Conservation (phyloP, 1,139 yeast species). For the Protomyces lactucae-debilis region DNA sequence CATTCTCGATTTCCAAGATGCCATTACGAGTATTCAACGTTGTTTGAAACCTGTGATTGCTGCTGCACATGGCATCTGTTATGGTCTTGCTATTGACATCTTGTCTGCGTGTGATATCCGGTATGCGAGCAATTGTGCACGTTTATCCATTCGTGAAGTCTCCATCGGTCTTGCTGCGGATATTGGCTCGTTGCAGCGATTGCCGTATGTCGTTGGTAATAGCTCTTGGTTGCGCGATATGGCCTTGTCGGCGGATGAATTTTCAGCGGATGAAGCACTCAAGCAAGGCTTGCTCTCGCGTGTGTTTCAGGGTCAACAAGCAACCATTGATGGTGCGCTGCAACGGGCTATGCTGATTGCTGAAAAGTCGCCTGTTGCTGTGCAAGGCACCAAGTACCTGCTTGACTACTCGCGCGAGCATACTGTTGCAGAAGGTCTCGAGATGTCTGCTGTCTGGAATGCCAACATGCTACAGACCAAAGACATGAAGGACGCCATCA, state of each 20-base stretch:
- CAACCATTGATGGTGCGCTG: conserved; percentile 50
- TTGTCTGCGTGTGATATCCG: conserved; percentile 57
- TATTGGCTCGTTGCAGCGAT: conserved; percentile 65
- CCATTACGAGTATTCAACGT: conserved; percentile 11
- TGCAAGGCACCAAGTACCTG: conserved; percentile 59
- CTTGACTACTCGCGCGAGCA: conserved; percentile 52
- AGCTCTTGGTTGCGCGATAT: conserved; percentile 57
- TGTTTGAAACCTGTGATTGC: conserved; percentile 42
- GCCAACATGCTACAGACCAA: conserved; percentile 26
- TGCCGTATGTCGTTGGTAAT: conserved; percentile 55
- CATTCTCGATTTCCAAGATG: conserved; percentile 26
- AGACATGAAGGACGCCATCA: conserved; percentile 20
- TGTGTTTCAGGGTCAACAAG: conserved; percentile 47
- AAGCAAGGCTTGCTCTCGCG: conserved; percentile 53
- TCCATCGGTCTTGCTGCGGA: conserved; percentile 75
- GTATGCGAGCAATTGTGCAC: conserved; percentile 51
- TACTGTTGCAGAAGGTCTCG: conserved; percentile 43
- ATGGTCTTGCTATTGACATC: conserved; percentile 68
- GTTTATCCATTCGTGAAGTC: conserved; percentile 63
- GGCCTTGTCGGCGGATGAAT: conserved; percentile 59
- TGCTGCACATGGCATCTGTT: conserved; percentile 47
- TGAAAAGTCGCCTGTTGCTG: conserved; percentile 53
- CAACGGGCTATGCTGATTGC: conserved; percentile 52
- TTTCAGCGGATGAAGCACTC: conserved; percentile 54
- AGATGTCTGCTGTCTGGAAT: conserved; percentile 32